Evolutionary conservation across 2,329 filamentous ascomycete species (phyloP).

Genomic region (Fusarium nematophilum): DNA sequence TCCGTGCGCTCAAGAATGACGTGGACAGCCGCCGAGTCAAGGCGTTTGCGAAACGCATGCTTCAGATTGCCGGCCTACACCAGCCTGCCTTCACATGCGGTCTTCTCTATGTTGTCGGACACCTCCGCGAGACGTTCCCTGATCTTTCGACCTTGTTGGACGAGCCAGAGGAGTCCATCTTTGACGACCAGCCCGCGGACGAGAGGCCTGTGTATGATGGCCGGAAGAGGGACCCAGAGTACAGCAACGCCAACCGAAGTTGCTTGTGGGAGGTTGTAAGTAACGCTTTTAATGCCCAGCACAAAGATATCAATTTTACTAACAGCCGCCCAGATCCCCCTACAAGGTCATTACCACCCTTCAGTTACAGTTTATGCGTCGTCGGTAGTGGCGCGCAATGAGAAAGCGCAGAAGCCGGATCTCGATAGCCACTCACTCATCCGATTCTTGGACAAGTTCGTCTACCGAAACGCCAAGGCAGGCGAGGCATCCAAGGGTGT

Average conservation of each 20-base stretch:
- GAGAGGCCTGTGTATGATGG: constrained; percentile 75
- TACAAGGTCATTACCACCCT: constrained; percentile 83
- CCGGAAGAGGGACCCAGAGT: constrained; percentile 89
- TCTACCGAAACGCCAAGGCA: constrained; percentile 93
- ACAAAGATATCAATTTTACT: constrained; percentile 25
- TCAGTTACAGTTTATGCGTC: constrained; percentile 88
- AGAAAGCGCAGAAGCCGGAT: constrained; percentile 88
- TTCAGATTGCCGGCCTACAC: constrained; percentile 88
- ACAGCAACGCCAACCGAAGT: constrained; percentile 91
- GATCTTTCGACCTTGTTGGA: constrained; percentile 82
- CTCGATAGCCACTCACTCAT: constrained; percentile 90
- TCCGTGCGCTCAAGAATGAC: constrained; percentile 88
- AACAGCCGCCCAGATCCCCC: constrained; percentile 47
- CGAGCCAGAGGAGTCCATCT: constrained; percentile 77
- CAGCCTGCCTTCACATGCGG: constrained; percentile 94
- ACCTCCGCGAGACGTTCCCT: constrained; percentile 83
- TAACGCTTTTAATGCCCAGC: constrained; percentile 13
- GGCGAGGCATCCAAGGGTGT: constrained; percentile 75
- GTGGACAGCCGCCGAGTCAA: constrained; percentile 92
- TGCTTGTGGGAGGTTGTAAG: constrained; percentile 92
- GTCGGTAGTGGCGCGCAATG: constrained; percentile 74
- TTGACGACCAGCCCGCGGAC: constrained; percentile 68
- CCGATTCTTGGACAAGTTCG: constrained; percentile 96
- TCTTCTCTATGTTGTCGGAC: constrained; percentile 87
- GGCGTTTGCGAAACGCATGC: constrained; percentile 92